Conservation (phyloP, 1,284 basidiomycete species). For the Ganoderma sp. region DNA sequence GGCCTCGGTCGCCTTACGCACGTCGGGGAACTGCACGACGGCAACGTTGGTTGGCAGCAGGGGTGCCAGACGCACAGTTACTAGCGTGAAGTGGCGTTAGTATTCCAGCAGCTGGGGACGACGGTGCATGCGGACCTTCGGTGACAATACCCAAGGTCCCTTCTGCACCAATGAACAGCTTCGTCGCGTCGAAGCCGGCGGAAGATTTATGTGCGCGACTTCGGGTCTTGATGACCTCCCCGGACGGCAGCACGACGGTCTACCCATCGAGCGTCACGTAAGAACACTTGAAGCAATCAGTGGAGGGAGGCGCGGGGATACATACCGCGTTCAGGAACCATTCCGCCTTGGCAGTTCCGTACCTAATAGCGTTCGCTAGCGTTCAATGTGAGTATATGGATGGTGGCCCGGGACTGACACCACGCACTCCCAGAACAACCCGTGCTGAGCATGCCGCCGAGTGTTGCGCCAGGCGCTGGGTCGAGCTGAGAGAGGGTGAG, state of each 20-base stretch:
- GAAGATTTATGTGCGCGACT: slow-evolving; percentile 86
- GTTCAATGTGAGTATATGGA: background rate
- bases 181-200: slow-evolving; percentile 90
- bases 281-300: background rate
- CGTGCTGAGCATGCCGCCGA: slow-evolving; percentile 92
- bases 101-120: no score
- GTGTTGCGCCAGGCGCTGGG: slow-evolving; percentile 79
- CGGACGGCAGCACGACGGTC: slow-evolving; percentile 90
- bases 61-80: slow-evolving; percentile 83
- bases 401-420: background rate
- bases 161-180: slow-evolving; percentile 93
- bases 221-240: slow-evolving; percentile 93
- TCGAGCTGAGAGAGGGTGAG: slow-evolving; percentile 62
- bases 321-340: slow-evolving; percentile 76
- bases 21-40: slow-evolving; percentile 70
- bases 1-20: slow-evolving; percentile 72
- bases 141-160: slow-evolving; percentile 94
- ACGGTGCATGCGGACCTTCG: slow-evolving; percentile 62
- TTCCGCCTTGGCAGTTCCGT: slow-evolving; percentile 57
- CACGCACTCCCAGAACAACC: slow-evolving; percentile 78
- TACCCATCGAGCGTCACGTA: slow-evolving; percentile 38
- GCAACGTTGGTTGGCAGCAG: slow-evolving; percentile 79
- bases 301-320: background rate
- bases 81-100: slow-evolving; percentile 41
- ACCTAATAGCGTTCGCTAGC: slow-evolving; percentile 67